Evolutionary conservation across 202 grass and related monocot species (phyloP), one percentile per base, ranked within the genome.

Genomic region (Tripidium arundinaceum): DNA sequence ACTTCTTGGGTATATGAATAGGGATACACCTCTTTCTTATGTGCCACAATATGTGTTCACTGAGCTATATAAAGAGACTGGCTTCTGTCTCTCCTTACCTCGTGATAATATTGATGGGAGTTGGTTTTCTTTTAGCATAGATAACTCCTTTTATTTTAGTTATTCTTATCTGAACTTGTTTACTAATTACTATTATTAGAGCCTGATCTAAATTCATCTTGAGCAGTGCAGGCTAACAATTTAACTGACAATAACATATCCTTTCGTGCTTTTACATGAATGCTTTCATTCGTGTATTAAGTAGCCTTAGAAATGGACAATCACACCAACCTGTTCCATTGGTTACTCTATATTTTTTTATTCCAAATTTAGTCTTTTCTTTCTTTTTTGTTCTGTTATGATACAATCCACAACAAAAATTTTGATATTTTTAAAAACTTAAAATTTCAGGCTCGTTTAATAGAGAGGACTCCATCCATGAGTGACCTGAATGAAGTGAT

Each of bases 401-500:
- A 68, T 79, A 75, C 2, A 1, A n/a, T 75, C 1, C 45, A 6
- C 21, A 69, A 8, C 14, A 81, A 37, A 54, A 11, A 4, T 61
- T 43, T 65, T 41, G 27, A 68, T 77, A 58, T 61, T 11, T 68
- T 76, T 18, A 41, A 66, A 41, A 39, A 45, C 71, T 65, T 19
- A 47, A 83, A 75, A 60, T 76, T 91, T 72, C 84, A 98, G 96
- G 96, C 96, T 83, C 96, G 74, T 55, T 80, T 98, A 77, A 80
- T 98, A 76, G 90, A 98, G 92, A 98, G 91, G 76, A 95, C 96
- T 77, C 92, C 92, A 64, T 98, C 96, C 70, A 95, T 98, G 96
- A 98, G 96, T 79, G 92, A 95, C 79, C 74, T 98, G 61, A 95
- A 98, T 81, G 96, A 98, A 91, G 70, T 98, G 43, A 84, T 98